These are phyloP conservation scores for Suhomyces faveliae DNA, from an alignment of 805 yeast species.

Conservation along the genomic window DNA sequence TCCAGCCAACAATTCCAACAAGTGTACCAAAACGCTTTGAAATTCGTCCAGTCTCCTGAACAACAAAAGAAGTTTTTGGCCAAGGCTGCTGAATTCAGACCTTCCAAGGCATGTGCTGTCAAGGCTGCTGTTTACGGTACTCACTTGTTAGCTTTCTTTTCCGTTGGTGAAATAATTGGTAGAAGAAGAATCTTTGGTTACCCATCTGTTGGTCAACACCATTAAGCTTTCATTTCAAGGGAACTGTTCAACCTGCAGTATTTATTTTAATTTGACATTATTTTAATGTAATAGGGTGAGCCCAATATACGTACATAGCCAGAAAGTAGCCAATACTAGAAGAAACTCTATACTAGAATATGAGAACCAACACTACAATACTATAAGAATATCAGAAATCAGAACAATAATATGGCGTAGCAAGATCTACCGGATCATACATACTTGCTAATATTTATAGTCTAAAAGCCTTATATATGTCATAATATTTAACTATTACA, in stretches of 20 bases:
- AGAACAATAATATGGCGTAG: too few species aligned
- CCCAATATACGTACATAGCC: constrained; percentile 2
- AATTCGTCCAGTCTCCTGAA: constrained; percentile 34
- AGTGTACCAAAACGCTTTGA: constrained; percentile 54
- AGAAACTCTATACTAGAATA: too few species aligned
- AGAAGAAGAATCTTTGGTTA: constrained; percentile 93
- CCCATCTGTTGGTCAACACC: constrained; percentile 57
- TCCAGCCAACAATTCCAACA: constrained; percentile 69
- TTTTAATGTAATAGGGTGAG: constrained; percentile 1
- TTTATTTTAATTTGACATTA: constrained; percentile 1
- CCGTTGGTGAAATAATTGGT: constrained; percentile 94
- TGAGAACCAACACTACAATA: too few species aligned
- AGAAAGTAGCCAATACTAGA: neutral
- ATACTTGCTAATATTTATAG: too few species aligned
- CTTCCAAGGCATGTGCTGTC: constrained; percentile 54
- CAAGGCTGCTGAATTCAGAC: constrained; percentile 44
- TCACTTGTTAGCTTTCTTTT: constrained; percentile 87
- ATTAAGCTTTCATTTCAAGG: constrained; percentile 7
- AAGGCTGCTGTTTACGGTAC: constrained; percentile 73
- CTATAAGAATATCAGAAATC: too few species aligned
- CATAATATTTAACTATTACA: too few species aligned
- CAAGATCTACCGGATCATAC: too few species aligned
- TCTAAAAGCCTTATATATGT: too few species aligned
- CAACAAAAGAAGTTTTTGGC: constrained; percentile 62
- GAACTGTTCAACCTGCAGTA: constrained; percentile 1